phyloP scores from a whole-genome alignment of 306 rosid genomes.

The Dicorynia guianensis region DNA sequence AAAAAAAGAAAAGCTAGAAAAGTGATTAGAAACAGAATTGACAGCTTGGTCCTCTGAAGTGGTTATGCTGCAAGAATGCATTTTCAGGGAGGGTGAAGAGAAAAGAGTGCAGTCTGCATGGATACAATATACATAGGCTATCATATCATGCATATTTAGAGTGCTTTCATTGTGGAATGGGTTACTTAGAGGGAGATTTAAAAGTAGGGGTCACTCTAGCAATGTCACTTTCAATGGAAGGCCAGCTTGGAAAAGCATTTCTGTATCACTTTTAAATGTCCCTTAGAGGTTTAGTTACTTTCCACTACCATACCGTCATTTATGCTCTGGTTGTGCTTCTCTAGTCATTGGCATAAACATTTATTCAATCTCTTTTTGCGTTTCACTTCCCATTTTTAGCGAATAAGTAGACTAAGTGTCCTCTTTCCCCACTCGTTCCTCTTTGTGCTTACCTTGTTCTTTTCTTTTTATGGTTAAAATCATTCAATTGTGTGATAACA shows the following conservation, averaged over 20 bases:
- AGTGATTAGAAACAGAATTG: background rate
- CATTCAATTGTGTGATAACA: background rate
- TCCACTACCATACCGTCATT: conserved; percentile 32
- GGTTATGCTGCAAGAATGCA: background rate
- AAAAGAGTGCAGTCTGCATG: background rate
- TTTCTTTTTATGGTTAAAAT: background rate
- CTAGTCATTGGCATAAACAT: background rate
- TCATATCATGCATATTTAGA: conserved; percentile 8
- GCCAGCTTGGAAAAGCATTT: conserved; percentile 28
- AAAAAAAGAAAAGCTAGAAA: background rate
- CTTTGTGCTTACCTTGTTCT: background rate
- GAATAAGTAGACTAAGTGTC: too few species aligned
- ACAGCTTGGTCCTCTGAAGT: background rate
- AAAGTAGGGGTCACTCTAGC: conserved; percentile 22
- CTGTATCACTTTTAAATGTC: conserved; percentile 22
- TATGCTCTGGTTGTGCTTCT: conserved; percentile 12
- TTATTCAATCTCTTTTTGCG: background rate
- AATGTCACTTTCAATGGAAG: conserved; percentile 37
- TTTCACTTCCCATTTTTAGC: too few species aligned
- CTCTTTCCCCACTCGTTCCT: too few species aligned
- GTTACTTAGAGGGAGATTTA: background rate
- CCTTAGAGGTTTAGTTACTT: conserved; percentile 29
- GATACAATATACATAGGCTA: background rate
- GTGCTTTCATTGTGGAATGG: conserved; percentile 10
- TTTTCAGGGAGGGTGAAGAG: conserved; percentile 27